phyloP scores from a whole-genome alignment of 768 basidiomycete species.

The Bullera alba region DNA sequence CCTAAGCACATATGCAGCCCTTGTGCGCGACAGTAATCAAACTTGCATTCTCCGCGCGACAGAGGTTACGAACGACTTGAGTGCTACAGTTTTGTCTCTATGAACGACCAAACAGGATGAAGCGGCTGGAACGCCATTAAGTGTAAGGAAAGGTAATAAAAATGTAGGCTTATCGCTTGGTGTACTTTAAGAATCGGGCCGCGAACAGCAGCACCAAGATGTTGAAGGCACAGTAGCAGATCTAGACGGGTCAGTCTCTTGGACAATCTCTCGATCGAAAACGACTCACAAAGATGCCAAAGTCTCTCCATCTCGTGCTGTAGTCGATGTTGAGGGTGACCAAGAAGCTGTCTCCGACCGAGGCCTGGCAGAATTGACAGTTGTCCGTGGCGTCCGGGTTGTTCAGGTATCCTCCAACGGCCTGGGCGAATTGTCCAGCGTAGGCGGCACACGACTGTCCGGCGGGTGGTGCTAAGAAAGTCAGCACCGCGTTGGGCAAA shows the following conservation, averaged over 20 bases:
- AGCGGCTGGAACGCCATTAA: no score
- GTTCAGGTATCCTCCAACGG: constrained; percentile 69
- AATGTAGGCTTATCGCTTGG: constrained; percentile 20
- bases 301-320: constrained; percentile 20
- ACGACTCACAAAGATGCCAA: constrained; percentile 30
- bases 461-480: constrained; percentile 53
- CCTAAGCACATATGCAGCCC: no score
- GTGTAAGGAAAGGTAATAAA: no score
- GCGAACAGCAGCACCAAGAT: constrained; percentile 48
- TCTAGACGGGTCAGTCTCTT: not conserved
- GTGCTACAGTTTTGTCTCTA: no score
- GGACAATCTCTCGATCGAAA: not conserved
- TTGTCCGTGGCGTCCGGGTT: constrained; percentile 57
- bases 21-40: no score
- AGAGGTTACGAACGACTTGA: no score
- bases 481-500: constrained; percentile 49
- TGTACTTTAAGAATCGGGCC: constrained; percentile 24
- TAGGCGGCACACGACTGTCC: constrained; percentile 68
- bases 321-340: constrained; percentile 20
- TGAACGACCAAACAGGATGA: no score
- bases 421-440: constrained; percentile 62
- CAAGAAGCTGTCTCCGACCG: constrained; percentile 27
- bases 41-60: no score
- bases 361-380: constrained; percentile 63
- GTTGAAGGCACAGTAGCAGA: constrained; percentile 55